A percentile compares a stretch with the other conserved stretches of the same genome.
Conservation (phyloP, 2,329 filamentous ascomycete species). For the Talaromyces piceae region DNA sequence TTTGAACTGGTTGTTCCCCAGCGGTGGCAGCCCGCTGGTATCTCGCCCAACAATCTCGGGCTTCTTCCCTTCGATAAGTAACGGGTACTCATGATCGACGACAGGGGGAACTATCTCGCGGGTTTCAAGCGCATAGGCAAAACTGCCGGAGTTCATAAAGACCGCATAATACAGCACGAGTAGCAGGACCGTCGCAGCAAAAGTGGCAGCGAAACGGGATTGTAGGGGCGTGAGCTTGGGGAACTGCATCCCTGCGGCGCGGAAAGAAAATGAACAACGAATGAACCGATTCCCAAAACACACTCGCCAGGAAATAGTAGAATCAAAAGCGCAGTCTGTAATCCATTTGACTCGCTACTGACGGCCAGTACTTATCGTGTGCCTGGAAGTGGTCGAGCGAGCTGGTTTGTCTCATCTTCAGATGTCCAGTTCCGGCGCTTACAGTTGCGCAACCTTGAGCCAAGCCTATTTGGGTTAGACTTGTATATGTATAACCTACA, state of each 20-base stretch:
- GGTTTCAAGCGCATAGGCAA: conserved; percentile 57
- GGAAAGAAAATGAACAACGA: neutral
- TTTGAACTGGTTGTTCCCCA: conserved; percentile 59
- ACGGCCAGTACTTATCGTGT: neutral
- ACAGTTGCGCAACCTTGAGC: no score
- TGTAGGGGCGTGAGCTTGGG: conserved; percentile 58
- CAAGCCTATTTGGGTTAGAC: no score
- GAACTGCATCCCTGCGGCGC: conserved; percentile 25
- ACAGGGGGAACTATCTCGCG: conserved; percentile 30
- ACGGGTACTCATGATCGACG: conserved; percentile 42
- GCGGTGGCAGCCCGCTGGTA: conserved; percentile 28
- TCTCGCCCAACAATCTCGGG: conserved; percentile 19
- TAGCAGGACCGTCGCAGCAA: conserved; percentile 54
- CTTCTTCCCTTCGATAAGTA: conserved; percentile 27
- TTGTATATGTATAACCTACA: no score
- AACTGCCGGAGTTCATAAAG: conserved; percentile 47
- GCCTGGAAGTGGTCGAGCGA: neutral
- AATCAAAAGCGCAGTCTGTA: neutral
- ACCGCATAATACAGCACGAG: conserved; percentile 55
- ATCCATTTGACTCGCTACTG: neutral
- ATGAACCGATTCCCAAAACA: conserved; percentile 1
- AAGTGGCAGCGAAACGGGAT: conserved; percentile 62
- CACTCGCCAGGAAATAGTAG: conserved; percentile 1
- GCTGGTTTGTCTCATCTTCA: neutral
- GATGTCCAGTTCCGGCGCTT: no score